A percentile compares a stretch with the other conserved stretches of the same genome.
Conservation (phyloP, 495 filamentous ascomycete genomes). For the Oleoguttula mirabilis region DNA sequence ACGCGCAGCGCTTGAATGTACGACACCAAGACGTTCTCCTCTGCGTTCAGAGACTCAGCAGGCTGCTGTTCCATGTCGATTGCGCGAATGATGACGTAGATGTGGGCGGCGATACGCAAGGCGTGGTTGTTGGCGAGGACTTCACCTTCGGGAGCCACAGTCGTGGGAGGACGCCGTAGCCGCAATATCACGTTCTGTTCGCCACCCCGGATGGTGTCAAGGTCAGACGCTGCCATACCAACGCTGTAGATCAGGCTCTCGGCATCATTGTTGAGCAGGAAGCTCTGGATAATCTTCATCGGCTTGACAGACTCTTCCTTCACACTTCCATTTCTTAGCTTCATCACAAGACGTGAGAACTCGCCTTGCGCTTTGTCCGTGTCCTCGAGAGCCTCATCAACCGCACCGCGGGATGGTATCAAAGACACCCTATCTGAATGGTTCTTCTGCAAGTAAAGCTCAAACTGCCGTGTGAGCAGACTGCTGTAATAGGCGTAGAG, state of each 20-base stretch:
- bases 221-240: conserved; percentile 10
- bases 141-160: conserved; percentile 1
- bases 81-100: conserved; percentile 28
- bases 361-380: conserved; percentile 40
- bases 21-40: conserved; percentile 59
- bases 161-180: not conserved
- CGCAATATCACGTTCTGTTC: not conserved
- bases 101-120: conserved; percentile 28
- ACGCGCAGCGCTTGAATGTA: conserved; percentile 70
- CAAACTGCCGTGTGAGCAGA: conserved; percentile 58
- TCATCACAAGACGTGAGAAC: conserved; percentile 27
- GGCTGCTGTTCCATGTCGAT: conserved; percentile 8
- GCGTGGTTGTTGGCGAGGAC: conserved; percentile 14
- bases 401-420: conserved; percentile 26
- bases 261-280: conserved; percentile 44
- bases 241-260: conserved; percentile 11
- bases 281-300: conserved; percentile 54
- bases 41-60: conserved; percentile 18
- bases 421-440: conserved; percentile 33
- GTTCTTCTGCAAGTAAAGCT: conserved; percentile 42
- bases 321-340: conserved; percentile 23
- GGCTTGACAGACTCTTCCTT: conserved; percentile 40
- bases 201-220: conserved; percentile 1
- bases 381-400: conserved; percentile 43
- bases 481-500: conserved; percentile 86